Evolutionary conservation across 208 protist species (phyloP).

Genomic region (Wallacemonas collosoma): DNA sequence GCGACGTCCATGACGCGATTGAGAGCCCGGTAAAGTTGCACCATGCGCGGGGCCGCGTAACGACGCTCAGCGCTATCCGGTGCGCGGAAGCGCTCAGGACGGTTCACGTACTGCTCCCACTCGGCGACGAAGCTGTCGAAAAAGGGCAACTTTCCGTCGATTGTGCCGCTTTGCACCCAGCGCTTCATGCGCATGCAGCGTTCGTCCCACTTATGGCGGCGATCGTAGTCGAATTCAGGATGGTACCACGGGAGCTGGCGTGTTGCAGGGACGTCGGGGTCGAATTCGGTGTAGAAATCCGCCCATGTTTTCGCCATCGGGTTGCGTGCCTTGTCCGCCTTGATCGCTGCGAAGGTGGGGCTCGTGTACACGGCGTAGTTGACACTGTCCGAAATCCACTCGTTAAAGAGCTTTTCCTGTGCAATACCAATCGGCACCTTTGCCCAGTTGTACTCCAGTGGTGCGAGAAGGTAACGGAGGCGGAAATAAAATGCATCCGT

Average conservation of each 20-base stretch:
- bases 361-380: slow-evolving; percentile 88
- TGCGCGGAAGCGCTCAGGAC: slow-evolving; percentile 78
- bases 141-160: slow-evolving; percentile 78
- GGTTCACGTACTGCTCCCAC: slow-evolving; percentile 92
- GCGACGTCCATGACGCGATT: slow-evolving; percentile 88
- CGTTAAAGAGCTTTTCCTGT: slow-evolving; percentile 84
- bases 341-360: slow-evolving; percentile 54
- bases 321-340: slow-evolving; percentile 75
- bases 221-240: slow-evolving; percentile 89
- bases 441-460: slow-evolving; percentile 91
- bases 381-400: slow-evolving; percentile 84
- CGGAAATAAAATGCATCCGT: slow-evolving; percentile 92
- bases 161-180: slow-evolving; percentile 89
- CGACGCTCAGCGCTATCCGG: slow-evolving; percentile 78
- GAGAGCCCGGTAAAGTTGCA: slow-evolving; percentile 85
- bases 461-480: slow-evolving; percentile 80
- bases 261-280: slow-evolving; percentile 85
- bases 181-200: slow-evolving; percentile 92
- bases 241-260: slow-evolving; percentile 89
- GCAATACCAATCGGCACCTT: slow-evolving; percentile 71
- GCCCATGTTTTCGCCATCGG: slow-evolving; percentile 87
- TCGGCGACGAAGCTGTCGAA: slow-evolving; percentile 88
- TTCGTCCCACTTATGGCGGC: slow-evolving; percentile 91
- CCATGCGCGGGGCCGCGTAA: slow-evolving; percentile 85
- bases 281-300: slow-evolving; percentile 86